These are phyloP conservation scores for Penicillium freii DNA, from an alignment of 2,329 filamentous ascomycete genomes.

Conservation along the genomic window DNA sequence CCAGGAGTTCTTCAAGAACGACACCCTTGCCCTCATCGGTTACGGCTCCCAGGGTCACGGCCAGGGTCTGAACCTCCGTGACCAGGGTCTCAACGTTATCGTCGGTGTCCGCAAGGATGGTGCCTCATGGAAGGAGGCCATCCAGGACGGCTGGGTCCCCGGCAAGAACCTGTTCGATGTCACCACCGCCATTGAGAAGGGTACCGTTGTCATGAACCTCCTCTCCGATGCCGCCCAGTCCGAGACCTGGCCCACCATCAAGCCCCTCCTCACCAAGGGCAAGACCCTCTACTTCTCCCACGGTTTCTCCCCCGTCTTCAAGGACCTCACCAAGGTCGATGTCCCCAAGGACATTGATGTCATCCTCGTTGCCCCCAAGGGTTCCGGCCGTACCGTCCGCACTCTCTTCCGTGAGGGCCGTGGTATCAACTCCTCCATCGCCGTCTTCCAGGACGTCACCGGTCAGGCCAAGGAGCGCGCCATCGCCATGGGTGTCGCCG, in stretches of 20 bases:
- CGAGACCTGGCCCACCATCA: constrained; percentile 98
- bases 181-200: constrained; percentile 88
- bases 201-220: constrained; percentile 98
- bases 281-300: constrained; percentile 99
- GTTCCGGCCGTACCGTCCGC: constrained; percentile 96
- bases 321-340: constrained; percentile 98
- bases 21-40: constrained; percentile 97
- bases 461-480: constrained; percentile 99
- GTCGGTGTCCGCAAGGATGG: constrained; percentile 98
- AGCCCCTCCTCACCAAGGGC: constrained; percentile 97
- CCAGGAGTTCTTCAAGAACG: constrained; percentile 99
- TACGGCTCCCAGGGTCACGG: constrained; percentile 98
- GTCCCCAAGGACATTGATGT: constrained; percentile 95
- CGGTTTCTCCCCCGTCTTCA: constrained; percentile 99
- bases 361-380: constrained; percentile 99
- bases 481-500: constrained; percentile 90
- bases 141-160: constrained; percentile 95
- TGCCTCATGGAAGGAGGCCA: constrained; percentile 95
- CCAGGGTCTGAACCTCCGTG: constrained; percentile 98
- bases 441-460: constrained; percentile 97
- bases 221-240: constrained; percentile 96
- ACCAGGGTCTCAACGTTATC: constrained; percentile 99
- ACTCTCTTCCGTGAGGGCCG: constrained; percentile 98
- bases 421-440: constrained; percentile 99
- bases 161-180: constrained; percentile 99